These are phyloP conservation scores for Trichoderma citrinoviride DNA, from an alignment of 2,329 filamentous ascomycete genomes.

Conservation along the genomic window DNA sequence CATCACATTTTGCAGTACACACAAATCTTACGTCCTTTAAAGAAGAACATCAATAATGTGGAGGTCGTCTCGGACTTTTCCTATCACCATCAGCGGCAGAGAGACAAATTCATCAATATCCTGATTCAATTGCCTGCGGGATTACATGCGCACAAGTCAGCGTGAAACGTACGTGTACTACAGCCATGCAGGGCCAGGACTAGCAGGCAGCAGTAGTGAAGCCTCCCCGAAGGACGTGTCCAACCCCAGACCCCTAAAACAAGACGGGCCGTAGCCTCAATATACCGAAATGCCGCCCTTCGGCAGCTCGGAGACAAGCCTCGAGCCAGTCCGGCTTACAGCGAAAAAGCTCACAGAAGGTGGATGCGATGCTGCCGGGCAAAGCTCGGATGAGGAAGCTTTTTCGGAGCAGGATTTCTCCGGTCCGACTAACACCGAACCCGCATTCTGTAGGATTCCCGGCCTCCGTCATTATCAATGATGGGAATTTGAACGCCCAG, in stretches of 20 bases:
- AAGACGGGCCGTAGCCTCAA: neutral
- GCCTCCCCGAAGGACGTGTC: neutral
- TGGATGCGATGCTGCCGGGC: neutral
- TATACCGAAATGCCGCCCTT: neutral
- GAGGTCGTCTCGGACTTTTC: too few relatives aligned
- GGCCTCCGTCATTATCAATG: slow-evolving; percentile 32
- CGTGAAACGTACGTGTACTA: neutral
- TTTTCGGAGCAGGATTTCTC: slow-evolving; percentile 29
- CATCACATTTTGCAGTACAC: neutral
- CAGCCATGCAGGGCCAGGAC: neutral
- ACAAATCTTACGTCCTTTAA: too few relatives aligned
- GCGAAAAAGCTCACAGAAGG: neutral
- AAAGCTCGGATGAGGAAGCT: slow-evolving; percentile 13
- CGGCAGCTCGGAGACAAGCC: slow-evolving; percentile 16
- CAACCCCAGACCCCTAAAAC: neutral
- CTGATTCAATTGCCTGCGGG: neutral
- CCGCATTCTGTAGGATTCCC: slow-evolving; percentile 22
- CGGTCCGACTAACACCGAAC: slow-evolving; percentile 38
- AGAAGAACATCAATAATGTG: too few relatives aligned
- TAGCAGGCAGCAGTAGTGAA: neutral
- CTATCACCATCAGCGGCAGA: neutral
- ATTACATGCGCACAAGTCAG: neutral
- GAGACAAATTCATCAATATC: neutral
- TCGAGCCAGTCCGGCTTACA: neutral
- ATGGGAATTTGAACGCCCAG: slow-evolving; percentile 10